Evolutionary conservation across 495 filamentous ascomycete species (phyloP), one percentile per base, ranked within the genome.

Genomic region (Penicillium goetzii): DNA sequence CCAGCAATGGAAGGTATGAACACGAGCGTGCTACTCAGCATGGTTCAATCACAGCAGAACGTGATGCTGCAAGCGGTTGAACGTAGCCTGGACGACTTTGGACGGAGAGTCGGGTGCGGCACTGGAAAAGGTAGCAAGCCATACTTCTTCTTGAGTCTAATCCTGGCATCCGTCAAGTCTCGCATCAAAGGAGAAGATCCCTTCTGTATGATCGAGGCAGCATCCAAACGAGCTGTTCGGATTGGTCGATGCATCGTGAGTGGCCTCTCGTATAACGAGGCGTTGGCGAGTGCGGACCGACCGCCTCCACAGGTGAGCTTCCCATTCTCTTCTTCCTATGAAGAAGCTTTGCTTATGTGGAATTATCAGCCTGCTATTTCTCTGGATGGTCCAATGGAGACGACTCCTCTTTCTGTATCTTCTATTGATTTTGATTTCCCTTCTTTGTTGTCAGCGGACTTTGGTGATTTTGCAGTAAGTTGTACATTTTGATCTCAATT

Each of bases 121-220:
- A 67, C 64, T 55, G 75, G 76, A 1, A 75, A 72, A 26, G 76
- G 76, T 5, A 67, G 62, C 58, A 80, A 80, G 58, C 70, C 72
- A 1, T 78, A 72, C 36, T 70, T 74, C 49, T 78, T 80, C 54
- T 40, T 77, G 32, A 70, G 50, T 34, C 70, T 80, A 40, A 71
- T 72, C 3, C 26, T 78, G 4, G 71, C 73, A 14, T 74, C 74
- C 4, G 73, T 77, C 51, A 75, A 76, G 41, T 73, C 76, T 2
- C 72, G 74, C 11, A 58, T 80, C n/a, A 72, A 72, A 38, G 76
- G 77, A 0, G 74, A 80, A 6, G 74, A 78, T 49, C 72, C 76
- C 0, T 25, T 69, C 36, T 51, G 43, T 7, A 69, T 67, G 36
- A 63, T 78, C 25, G 76, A 76, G 41, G 63, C 68, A 21, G 56